These are phyloP conservation scores for Candida smagusa DNA, from an alignment of 1,139 yeast genomes.

Conservation along the genomic window DNA sequence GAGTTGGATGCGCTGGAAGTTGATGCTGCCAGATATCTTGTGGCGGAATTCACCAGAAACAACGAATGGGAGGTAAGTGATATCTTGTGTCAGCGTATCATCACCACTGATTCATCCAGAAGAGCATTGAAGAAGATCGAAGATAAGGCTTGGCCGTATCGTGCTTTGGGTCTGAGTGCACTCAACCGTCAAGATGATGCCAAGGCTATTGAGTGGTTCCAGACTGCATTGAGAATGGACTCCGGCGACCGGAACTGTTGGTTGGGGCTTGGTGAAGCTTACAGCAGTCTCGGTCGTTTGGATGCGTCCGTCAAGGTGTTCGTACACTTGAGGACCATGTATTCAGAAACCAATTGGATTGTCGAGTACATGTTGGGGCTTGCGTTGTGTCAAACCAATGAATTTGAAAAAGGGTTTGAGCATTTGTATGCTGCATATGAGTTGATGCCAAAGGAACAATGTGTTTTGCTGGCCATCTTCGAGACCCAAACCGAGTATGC, in stretches of 20 bases:
- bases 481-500: constrained; percentile 59
- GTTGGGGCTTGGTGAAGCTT: constrained; percentile 95
- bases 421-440: constrained; percentile 37
- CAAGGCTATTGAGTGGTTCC: constrained; percentile 86
- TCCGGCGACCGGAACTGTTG: constrained; percentile 74
- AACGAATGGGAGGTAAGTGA: constrained; percentile 88
- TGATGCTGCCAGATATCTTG: constrained; percentile 69
- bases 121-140: constrained; percentile 37
- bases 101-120: constrained; percentile 61
- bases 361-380: constrained; percentile 67
- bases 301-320: constrained; percentile 88
- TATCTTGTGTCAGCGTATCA: constrained; percentile 59
- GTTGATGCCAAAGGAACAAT: constrained; percentile 48
- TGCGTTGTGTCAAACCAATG: constrained; percentile 47
- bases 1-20: constrained; percentile 80
- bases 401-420: constrained; percentile 33
- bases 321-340: constrained; percentile 53
- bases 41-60: constrained; percentile 59
- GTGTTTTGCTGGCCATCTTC: constrained; percentile 55
- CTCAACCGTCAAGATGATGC: constrained; percentile 71
- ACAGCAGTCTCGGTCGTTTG: constrained; percentile 75
- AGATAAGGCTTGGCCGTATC: constrained; percentile 74
- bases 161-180: constrained; percentile 79
- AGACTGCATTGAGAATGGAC: constrained; percentile 71
- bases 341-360: constrained; percentile 39